Evolutionary conservation across 495 filamentous ascomycete genomes (phyloP), one percentile per base, ranked within the genome.

Genomic region (Sabuloglossum arenarium): DNA sequence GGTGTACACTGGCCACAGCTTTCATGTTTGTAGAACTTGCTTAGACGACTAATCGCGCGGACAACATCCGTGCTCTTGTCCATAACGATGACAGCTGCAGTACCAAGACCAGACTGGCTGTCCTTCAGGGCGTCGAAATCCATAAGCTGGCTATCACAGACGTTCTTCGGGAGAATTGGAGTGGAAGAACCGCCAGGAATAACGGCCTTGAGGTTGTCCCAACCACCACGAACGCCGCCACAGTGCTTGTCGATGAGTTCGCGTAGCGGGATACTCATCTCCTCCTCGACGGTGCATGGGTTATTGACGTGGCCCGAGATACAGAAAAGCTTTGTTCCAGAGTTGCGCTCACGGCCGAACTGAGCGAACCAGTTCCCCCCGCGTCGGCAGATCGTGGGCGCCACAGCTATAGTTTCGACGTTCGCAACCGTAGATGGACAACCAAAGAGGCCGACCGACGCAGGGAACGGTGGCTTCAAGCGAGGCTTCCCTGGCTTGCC

Each of bases 301-400:
- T 97, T 93, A 78, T 97, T 97, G 73, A 98, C 91, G 69, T 97
- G 87, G 25, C 91, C 91, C 34, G 88, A 95, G 70, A 98, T 96
- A 73, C 89, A 95, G 79, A 84, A 98, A 34, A 98, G 81, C 76
- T 98, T 98, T 46, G 91, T 98, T 66, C 91, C 91, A 56, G 82
- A 74, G 71, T 98, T 98, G 61, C 88, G 82, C 71, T 96, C 89
- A 57, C 91, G 88, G 32, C 91, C 91, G 65, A 97, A 95, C 16
- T 72, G 72, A 53, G 82, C 84, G 70, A 98, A 98, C 91, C 91
- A 98, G 70, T 62, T 84, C 51, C 80, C 82, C 60, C 91, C 91
- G 64, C 91, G 81, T 59, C 91, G 84, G 73, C 88, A 86, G 66
- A 98, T 98, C 39, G 91, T 97, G 6, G 91, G 91, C 30, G 87